Conservation (phyloP, 345 rosid genomes). For the Alliaria petiolata region DNA sequence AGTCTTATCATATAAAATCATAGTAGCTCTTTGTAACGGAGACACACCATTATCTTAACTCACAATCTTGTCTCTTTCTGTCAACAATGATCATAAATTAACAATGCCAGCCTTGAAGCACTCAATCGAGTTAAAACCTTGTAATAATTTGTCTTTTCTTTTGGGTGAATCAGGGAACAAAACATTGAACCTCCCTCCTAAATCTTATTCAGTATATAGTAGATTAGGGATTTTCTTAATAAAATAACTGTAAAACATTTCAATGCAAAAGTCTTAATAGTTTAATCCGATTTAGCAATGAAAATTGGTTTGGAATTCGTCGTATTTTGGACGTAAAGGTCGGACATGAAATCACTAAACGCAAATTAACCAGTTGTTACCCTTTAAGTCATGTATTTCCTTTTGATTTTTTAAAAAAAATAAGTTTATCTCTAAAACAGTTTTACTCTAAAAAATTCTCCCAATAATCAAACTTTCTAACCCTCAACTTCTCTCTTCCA, state of each 20-base stretch:
- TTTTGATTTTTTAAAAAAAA: no score
- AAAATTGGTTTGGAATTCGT: no score
- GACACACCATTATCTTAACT: background rate
- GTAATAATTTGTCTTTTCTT: background rate
- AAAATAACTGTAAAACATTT: background rate
- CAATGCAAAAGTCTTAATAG: no score
- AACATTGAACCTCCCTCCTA: background rate
- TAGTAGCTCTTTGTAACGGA: background rate
- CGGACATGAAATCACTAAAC: no score
- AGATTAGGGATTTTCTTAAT: background rate
- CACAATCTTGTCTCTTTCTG: conserved; percentile 1
- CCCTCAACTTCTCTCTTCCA: no score
- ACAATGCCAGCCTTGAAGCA: background rate
- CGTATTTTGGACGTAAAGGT: no score
- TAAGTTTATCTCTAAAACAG: no score
- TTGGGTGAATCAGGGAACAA: background rate
- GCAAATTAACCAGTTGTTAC: no score
- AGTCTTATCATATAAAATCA: background rate
- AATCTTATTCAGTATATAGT: background rate
- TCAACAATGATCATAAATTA: conserved; percentile 2
- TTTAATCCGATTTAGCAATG: no score
- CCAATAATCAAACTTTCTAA: no score
- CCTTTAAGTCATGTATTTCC: no score
- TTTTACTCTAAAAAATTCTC: no score
- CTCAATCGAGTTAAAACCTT: background rate